phyloP scores from a whole-genome alignment of 371 early-diverging fungal species.

The Paraphysoderma sedebokerense region DNA sequence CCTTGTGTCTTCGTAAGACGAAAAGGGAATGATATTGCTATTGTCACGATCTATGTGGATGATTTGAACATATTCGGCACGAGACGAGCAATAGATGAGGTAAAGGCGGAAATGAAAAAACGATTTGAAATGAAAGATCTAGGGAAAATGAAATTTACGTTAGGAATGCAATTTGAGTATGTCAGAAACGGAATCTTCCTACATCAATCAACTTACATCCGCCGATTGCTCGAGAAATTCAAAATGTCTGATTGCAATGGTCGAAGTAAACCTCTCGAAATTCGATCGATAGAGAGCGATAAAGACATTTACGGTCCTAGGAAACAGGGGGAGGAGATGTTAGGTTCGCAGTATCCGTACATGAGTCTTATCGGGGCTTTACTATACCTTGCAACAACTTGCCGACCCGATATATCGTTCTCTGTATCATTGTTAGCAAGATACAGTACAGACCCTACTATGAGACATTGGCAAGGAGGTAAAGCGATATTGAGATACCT shows the following conservation, averaged over 20 bases:
- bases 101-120: neutral
- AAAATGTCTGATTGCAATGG: conserved; percentile 1
- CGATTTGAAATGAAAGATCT: conserved; percentile 7
- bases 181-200: neutral
- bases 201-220: neutral
- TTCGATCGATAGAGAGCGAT: neutral
- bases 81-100: neutral
- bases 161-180: conserved; percentile 6
- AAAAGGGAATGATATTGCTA: neutral
- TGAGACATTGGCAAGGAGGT: conserved; percentile 2
- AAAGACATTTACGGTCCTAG: neutral
- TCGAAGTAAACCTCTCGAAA: neutral
- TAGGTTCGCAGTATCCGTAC: neutral
- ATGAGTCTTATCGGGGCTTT: conserved; percentile 2
- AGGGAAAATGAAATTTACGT: conserved; percentile 3
- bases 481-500: conserved; percentile 6
- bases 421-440: conserved; percentile 5
- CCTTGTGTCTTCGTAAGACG: too few species aligned
- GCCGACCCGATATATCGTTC: conserved; percentile 7
- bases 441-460: conserved; percentile 1
- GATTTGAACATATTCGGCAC: conserved; percentile 6
- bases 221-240: conserved; percentile 3
- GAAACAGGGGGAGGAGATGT: too few species aligned
- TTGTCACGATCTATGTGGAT: conserved; percentile 13
- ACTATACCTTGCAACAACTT: conserved; percentile 3